Evolutionary conservation across 805 yeast species (phyloP), one percentile per base, ranked within the genome.

Genomic region (Starmerella bombi): DNA sequence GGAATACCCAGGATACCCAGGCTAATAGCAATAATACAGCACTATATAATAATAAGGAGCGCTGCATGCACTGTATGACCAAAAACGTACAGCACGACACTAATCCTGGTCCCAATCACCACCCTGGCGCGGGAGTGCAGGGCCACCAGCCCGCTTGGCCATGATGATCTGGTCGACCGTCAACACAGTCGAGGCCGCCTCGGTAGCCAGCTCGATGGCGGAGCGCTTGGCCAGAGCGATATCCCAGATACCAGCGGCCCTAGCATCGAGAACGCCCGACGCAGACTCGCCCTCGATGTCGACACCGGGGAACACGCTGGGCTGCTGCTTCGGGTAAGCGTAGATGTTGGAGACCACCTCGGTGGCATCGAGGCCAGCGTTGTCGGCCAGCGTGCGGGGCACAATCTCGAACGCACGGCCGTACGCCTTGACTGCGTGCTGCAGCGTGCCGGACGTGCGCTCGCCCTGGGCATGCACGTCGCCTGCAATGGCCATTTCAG

Each of bases 101-200:
- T n/a, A n/a, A n/a, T 53, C 57, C 50, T 53, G 56, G 31, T 53
- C 57, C 57, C 57, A 53, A 46, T 53, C 55, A 16, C 54, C 55
- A 38, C 55, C 52, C 57, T 81, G 93, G 50, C 72, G 68, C 25
- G 95, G 95, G 72, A 85, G 77, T 25, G 67, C 77, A 36, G 98
- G 98, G 18, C 98, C 98, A 50, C 98, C 98, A 2, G 97, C 96
- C 60, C 95, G 76, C 73, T 88, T 88, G 34, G 98, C 97, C 91
- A 88, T 91, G 59, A 88, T 91, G 55, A 88, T 88, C 70, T 88
- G 97, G 61, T 91, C 97, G 37, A 91, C 91, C 20, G 93, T 77
- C 48, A 86, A 69, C 39, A 86, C 79, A 4, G 97, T 91, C 48
- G 71, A 74, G 12, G 94, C 93, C 36, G 96, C 95, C 51, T 91